phyloP scores from a whole-genome alignment of 2,329 filamentous ascomycete species.

The Hymenoscyphus scutula region DNA sequence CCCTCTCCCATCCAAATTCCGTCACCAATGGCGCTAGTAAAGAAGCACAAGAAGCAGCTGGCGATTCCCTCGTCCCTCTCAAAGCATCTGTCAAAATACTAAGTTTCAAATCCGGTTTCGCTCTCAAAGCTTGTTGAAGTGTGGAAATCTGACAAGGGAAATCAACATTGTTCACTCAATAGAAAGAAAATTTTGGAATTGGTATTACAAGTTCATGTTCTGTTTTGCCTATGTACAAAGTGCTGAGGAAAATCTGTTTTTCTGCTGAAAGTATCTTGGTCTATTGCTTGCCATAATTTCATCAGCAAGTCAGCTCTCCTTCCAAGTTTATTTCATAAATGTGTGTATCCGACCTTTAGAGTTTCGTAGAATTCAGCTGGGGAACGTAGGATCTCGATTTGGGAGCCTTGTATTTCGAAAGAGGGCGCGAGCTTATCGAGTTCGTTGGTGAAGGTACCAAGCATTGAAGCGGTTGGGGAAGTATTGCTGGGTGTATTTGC shows the following conservation, averaged over 20 bases:
- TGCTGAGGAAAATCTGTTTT: conserved; percentile 85
- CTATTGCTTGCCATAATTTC: conserved; percentile 42
- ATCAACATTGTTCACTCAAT: conserved; percentile 20
- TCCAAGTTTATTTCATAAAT: conserved; percentile 4
- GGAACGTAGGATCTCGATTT: conserved; percentile 74
- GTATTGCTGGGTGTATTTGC: conserved; percentile 14
- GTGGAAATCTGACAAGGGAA: conserved; percentile 61
- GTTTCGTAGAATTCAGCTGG: conserved; percentile 90
- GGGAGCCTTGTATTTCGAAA: conserved; percentile 78
- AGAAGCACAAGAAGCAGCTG: conserved; percentile 81
- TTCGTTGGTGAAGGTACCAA: conserved; percentile 65
- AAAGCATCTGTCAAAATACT: conserved; percentile 91
- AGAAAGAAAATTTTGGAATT: conserved; percentile 16
- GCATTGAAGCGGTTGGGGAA: conserved; percentile 50
- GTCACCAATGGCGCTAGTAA: conserved; percentile 78
- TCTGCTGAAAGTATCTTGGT: conserved; percentile 78
- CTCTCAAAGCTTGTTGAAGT: conserved; percentile 69
- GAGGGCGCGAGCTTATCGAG: conserved; percentile 87
- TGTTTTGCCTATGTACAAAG: conserved; percentile 91
- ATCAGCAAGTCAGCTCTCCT: conserved; percentile 28
- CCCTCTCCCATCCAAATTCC: conserved; percentile 79
- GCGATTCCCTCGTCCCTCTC: conserved; percentile 86
- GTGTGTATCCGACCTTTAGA: conserved; percentile 64
- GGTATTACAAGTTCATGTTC: conserved; percentile 74
- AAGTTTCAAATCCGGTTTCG: conserved; percentile 73